Evolutionary conservation across 2,329 filamentous ascomycete species (phyloP).

Genomic region (Xylariaceae sp.): DNA sequence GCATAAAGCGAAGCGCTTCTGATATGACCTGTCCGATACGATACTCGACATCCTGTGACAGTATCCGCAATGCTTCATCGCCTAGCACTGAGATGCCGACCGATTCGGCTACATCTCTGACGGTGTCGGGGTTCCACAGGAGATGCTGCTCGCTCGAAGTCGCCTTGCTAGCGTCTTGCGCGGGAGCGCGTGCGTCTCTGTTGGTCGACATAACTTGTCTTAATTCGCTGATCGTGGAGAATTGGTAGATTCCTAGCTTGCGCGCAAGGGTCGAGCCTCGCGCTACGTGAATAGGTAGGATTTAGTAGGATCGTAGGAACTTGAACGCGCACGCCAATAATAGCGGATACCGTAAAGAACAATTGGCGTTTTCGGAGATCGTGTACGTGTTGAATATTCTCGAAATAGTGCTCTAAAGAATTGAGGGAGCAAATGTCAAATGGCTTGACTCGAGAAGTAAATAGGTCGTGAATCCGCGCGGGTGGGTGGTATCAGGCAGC

Average conservation of each 20-base stretch:
- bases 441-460: background rate
- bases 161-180: constrained; percentile 23
- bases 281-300: background rate
- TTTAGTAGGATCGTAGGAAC: background rate
- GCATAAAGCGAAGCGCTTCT: constrained; percentile 95
- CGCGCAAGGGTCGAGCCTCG: background rate
- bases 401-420: no score
- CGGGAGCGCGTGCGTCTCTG: constrained; percentile 23
- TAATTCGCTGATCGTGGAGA: background rate
- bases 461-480: background rate
- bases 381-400: no score
- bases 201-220: constrained; percentile 23
- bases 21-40: constrained; percentile 89
- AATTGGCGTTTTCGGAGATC: no score
- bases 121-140: constrained; percentile 94
- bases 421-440: no score
- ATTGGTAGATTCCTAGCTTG: background rate
- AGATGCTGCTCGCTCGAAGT: constrained; percentile 34
- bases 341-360: background rate
- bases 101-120: constrained; percentile 92
- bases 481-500: background rate
- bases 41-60: constrained; percentile 93
- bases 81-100: constrained; percentile 77
- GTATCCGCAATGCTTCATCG: constrained; percentile 80
- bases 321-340: no score